A percentile compares a stretch with the other conserved stretches of the same genome.
Conservation (phyloP, 1,284 basidiomycete species). For the Athelia sp. region DNA sequence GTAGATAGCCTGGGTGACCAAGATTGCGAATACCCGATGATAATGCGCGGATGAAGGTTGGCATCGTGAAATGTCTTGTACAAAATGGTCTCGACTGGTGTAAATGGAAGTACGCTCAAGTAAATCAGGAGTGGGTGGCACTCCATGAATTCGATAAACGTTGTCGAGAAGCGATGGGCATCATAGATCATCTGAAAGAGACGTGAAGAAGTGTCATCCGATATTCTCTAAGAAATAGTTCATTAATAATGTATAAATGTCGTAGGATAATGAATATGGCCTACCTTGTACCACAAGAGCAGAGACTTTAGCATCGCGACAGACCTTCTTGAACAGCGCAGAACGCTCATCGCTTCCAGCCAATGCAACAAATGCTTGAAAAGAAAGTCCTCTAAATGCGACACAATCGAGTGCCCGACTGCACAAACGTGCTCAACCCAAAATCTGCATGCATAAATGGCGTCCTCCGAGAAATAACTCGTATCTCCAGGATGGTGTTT, state of each 20-base stretch:
- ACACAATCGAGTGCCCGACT: not conserved
- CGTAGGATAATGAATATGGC: not conserved
- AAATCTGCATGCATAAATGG: not conserved
- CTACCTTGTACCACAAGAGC: not conserved
- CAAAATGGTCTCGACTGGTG: not conserved
- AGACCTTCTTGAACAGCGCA: not conserved
- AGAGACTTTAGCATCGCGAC: not conserved
- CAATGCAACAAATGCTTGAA: not conserved
- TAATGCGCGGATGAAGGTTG: not conserved
- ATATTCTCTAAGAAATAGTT: not conserved
- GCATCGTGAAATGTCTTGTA: not conserved
- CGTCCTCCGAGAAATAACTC: not conserved
- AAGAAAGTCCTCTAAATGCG: not conserved
- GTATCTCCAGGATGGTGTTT: not conserved
- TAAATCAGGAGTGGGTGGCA: no score
- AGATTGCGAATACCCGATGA: not conserved
- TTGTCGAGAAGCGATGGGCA: no score
- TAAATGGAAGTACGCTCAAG: no score
- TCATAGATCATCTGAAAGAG: no score
- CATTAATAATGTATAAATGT: not conserved
- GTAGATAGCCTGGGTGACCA: not conserved
- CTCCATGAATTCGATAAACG: no score
- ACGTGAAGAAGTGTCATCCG: no score
- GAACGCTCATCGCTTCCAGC: not conserved
- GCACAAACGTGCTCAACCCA: not conserved